These are phyloP conservation scores for Limtongia smithiae DNA, from an alignment of 805 yeast genomes.

Conservation along the genomic window DNA sequence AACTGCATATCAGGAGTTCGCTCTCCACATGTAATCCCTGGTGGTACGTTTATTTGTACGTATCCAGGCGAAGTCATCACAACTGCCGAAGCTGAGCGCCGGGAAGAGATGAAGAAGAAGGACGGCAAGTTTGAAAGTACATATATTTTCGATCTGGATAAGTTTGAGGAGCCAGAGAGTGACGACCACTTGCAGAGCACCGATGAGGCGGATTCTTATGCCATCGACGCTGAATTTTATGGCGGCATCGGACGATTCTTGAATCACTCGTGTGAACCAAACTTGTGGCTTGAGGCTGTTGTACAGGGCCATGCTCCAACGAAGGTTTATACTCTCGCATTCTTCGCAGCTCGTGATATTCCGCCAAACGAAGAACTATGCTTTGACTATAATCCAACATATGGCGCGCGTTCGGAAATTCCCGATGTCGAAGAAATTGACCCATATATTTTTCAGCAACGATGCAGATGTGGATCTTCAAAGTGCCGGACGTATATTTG, in stretches of 20 bases:
- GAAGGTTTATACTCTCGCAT: slow-evolving; percentile 7
- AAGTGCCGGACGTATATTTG: not conserved
- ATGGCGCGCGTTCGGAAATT: not conserved
- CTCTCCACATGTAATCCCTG: not conserved
- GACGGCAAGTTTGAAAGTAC: not conserved
- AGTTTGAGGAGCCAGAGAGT: slow-evolving; percentile 1
- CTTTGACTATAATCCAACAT: slow-evolving; percentile 4
- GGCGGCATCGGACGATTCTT: slow-evolving; percentile 22
- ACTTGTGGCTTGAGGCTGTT: slow-evolving; percentile 11
- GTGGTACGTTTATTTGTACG: slow-evolving; percentile 12
- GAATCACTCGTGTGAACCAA: slow-evolving; percentile 22
- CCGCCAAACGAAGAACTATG: slow-evolving; percentile 11
- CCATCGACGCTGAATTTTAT: slow-evolving; percentile 19
- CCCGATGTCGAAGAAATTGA: not conserved
- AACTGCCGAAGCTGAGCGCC: slow-evolving; percentile 8
- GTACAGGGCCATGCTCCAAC: slow-evolving; percentile 7
- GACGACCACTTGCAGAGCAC: too few species aligned
- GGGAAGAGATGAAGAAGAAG: slow-evolving; percentile 1
- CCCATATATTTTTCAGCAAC: not conserved
- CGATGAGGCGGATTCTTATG: slow-evolving; percentile 7
- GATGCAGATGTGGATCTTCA: too few species aligned
- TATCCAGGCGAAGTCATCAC: slow-evolving; percentile 15
- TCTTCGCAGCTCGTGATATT: slow-evolving; percentile 11
- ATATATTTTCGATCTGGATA: slow-evolving; percentile 8
- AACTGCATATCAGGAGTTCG: slow-evolving; percentile 3